Percentiles rank a stretch among this genome's conserved stretches.
Conservation (phyloP, 2,329 filamentous ascomycete species). For the Tolypocladium album region DNA sequence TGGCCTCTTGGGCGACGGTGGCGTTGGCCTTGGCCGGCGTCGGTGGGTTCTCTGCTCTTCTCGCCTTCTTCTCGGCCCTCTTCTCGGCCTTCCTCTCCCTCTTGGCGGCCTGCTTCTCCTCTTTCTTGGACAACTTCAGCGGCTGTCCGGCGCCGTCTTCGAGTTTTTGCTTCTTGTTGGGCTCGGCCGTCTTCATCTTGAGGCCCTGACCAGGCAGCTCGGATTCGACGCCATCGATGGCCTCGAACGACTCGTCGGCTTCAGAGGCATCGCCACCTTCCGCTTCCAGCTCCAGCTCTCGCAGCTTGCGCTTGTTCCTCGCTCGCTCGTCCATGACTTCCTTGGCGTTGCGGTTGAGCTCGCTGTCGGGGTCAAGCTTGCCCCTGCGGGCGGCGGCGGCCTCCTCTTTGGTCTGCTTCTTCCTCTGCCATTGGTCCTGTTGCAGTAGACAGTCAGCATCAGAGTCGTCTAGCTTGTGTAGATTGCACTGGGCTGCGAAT, state of each 20-base stretch:
- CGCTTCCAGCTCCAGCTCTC: constrained; percentile 45
- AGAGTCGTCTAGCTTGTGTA: background rate
- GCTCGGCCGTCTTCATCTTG: constrained; percentile 32
- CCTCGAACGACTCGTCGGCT: constrained; percentile 31
- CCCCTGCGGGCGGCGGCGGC: constrained; percentile 72
- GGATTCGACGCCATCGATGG: constrained; percentile 41
- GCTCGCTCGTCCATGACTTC: constrained; percentile 80
- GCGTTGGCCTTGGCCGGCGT: constrained; percentile 7
- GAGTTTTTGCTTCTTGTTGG: constrained; percentile 46
- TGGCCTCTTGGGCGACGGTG: constrained; percentile 4
- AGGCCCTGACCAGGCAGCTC: constrained; percentile 57
- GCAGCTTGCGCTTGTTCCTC: constrained; percentile 70
- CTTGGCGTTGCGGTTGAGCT: constrained; percentile 70
- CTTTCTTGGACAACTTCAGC: constrained; percentile 38
- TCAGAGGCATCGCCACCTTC: constrained; percentile 32
- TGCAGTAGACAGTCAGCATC: background rate
- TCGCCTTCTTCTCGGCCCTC: constrained; percentile 17
- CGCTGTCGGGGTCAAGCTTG: constrained; percentile 84
- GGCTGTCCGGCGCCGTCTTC: constrained; percentile 25
- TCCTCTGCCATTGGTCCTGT: constrained; percentile 84
- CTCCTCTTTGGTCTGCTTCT: constrained; percentile 91
- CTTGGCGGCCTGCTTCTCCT: constrained; percentile 40
- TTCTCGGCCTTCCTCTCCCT: constrained; percentile 30
- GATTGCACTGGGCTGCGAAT: background rate
- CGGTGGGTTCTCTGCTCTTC: constrained; percentile 13